These are phyloP conservation scores for Jamesozyma gamospora DNA, from an alignment of 805 yeast genomes.

Conservation along the genomic window DNA sequence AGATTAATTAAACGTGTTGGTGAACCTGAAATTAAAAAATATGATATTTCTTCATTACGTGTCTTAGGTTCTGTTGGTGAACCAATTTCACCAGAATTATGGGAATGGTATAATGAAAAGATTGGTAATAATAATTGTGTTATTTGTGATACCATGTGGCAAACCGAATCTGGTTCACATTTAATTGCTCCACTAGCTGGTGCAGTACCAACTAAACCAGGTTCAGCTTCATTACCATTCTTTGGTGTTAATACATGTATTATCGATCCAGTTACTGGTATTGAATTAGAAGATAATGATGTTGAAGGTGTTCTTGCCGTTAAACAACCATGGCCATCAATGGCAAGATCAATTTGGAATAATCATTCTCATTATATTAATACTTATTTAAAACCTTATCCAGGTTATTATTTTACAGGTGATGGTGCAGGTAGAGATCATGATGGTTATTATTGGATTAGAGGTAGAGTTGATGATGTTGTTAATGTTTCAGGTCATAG, in stretches of 20 bases:
- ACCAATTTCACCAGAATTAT: constrained; percentile 94
- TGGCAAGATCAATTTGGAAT: constrained; percentile 91
- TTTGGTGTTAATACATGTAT: constrained; percentile 88
- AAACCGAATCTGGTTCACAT: constrained; percentile 95
- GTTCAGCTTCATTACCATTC: constrained; percentile 93
- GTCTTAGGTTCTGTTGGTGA: constrained; percentile 97
- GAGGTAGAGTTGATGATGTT: constrained; percentile 97
- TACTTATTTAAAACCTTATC: constrained; percentile 87
- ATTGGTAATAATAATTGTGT: constrained; percentile 86
- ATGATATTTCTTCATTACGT: constrained; percentile 78
- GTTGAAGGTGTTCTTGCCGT: constrained; percentile 95
- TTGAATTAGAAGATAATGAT: constrained; percentile 73
- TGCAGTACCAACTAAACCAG: constrained; percentile 90
- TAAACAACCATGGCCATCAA: constrained; percentile 93
- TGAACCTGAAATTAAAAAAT: constrained; percentile 66
- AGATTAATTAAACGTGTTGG: constrained; percentile 88
- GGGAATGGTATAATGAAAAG: constrained; percentile 96
- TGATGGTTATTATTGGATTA: constrained; percentile 95
- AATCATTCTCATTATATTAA: constrained; percentile 81
- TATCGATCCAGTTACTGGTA: constrained; percentile 88
- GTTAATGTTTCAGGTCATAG: constrained; percentile 97
- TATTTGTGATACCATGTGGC: constrained; percentile 96
- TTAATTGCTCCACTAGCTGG: constrained; percentile 93
- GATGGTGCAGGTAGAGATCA: constrained; percentile 97
- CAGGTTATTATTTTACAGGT: constrained; percentile 91